phyloP scores from a whole-genome alignment of 768 basidiomycete species.

The Tubosaeta brunneosetosa region DNA sequence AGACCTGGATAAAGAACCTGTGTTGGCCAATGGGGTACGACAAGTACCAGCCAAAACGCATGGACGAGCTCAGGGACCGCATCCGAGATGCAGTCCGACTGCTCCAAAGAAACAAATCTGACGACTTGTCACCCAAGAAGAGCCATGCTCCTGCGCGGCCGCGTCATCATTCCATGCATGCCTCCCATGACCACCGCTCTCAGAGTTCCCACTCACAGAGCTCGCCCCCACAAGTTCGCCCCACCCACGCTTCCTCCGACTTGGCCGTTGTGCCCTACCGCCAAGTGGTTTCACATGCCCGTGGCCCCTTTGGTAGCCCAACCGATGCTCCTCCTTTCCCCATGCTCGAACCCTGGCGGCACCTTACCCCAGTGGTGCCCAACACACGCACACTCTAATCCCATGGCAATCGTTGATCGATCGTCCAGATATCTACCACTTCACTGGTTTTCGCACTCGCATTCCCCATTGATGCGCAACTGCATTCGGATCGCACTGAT shows the following conservation, averaged over 20 bases:
- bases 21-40: constrained; percentile 66
- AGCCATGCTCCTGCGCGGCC: constrained; percentile 1
- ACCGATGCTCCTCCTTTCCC: not conserved
- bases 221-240: not conserved
- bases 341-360: constrained; percentile 24
- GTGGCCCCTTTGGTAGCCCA: constrained; percentile 9
- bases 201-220: constrained; percentile 1
- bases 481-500: constrained; percentile 5
- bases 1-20: constrained; percentile 51
- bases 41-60: constrained; percentile 41
- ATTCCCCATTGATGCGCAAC: constrained; percentile 5
- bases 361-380: not conserved
- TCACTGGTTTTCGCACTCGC: not conserved
- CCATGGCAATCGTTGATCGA: constrained; percentile 11
- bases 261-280: not conserved
- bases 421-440: not conserved
- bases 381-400: constrained; percentile 11
- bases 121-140: constrained; percentile 10
- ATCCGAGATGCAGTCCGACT: constrained; percentile 49
- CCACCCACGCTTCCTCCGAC: constrained; percentile 1
- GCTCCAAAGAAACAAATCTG: constrained; percentile 11
- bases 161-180: constrained; percentile 14
- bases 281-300: not conserved
- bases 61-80: constrained; percentile 43
- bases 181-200: not conserved